These are phyloP conservation scores for Chenopodium quinoa DNA, from an alignment of 148 eudicot genomes.

Conservation along the genomic window DNA sequence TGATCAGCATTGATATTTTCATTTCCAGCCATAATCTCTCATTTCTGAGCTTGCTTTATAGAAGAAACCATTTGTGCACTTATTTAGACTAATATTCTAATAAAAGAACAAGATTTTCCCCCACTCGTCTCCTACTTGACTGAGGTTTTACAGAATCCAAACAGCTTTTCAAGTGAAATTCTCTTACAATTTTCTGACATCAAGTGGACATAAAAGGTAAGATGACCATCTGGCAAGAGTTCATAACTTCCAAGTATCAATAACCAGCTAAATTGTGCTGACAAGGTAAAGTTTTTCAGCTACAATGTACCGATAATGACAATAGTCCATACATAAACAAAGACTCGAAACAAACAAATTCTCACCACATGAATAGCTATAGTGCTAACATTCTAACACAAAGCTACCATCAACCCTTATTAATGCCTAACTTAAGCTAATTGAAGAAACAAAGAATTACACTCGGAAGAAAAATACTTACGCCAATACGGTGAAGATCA, in stretches of 20 bases:
- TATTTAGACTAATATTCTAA: neutral
- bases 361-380: neutral
- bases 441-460: neutral
- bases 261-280: neutral
- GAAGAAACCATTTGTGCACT: neutral
- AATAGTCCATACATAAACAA: conserved; percentile 4
- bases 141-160: neutral
- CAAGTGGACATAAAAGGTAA: neutral
- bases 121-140: neutral
- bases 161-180: neutral
- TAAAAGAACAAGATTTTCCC: neutral
- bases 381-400: neutral
- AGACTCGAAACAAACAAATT: neutral
- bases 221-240: neutral
- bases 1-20: neutral
- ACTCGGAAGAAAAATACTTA: conserved; percentile 41
- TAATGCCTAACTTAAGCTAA: neutral
- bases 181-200: neutral
- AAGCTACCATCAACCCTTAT: neutral
- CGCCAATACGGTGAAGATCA: conserved; percentile 94
- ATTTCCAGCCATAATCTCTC: neutral
- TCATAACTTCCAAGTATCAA: neutral
- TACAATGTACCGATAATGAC: neutral
- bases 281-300: neutral
- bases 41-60: neutral